Conservation (phyloP, 371 early-diverging fungal genomes). For the Encephalitozoon intestinalis region DNA sequence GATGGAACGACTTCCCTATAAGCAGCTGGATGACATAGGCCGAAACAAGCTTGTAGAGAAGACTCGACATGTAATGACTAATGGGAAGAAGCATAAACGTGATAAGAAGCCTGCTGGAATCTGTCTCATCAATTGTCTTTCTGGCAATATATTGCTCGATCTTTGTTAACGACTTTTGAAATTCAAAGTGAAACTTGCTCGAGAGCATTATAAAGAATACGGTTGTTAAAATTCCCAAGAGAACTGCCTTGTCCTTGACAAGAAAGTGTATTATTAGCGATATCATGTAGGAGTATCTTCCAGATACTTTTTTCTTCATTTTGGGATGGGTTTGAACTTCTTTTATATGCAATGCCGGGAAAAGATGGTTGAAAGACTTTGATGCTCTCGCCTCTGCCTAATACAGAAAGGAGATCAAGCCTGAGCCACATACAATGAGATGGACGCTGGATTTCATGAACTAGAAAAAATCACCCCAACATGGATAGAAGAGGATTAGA, state of each 20-base stretch:
- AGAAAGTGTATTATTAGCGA: background rate
- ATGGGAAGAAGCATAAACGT: background rate
- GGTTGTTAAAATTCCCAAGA: background rate
- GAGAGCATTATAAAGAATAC: background rate
- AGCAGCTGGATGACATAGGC: background rate
- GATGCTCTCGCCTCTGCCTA: background rate
- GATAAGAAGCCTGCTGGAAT: background rate
- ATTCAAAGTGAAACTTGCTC: background rate
- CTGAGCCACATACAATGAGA: background rate
- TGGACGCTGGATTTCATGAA: background rate
- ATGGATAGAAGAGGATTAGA: conserved; percentile 28
- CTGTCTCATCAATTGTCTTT: background rate
- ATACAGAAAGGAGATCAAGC: background rate
- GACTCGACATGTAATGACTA: background rate
- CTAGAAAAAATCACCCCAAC: conserved; percentile 5
- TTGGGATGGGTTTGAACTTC: background rate
- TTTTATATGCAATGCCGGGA: background rate
- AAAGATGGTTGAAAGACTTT: background rate
- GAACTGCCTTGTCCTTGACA: background rate
- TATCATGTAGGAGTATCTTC: background rate
- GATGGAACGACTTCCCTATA: background rate
- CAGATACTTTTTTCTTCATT: background rate
- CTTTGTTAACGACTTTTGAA: background rate
- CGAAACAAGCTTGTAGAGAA: background rate
- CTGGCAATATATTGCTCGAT: background rate